These are phyloP conservation scores for Cordyceps farinosa DNA, from an alignment of 2,329 filamentous ascomycete genomes.

Conservation along the genomic window DNA sequence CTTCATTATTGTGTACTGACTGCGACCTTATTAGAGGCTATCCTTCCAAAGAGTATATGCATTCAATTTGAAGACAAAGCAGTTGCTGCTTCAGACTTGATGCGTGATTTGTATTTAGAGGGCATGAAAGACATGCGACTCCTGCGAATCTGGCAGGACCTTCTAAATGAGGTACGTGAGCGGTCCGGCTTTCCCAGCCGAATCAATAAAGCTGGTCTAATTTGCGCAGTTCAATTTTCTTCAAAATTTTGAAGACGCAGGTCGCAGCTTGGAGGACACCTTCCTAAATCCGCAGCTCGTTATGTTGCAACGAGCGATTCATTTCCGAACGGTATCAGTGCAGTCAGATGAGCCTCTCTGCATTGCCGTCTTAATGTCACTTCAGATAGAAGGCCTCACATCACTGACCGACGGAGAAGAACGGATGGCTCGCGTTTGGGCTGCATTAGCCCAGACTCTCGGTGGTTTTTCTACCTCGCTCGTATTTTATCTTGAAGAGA, in stretches of 20 bases:
- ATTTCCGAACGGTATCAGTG: conserved; percentile 29
- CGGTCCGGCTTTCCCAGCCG: not conserved
- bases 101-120: conserved; percentile 18
- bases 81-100: conserved; percentile 19
- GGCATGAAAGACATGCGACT: conserved; percentile 20
- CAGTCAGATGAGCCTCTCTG: conserved; percentile 30
- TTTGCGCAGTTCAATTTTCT: conserved; percentile 21
- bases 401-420: conserved; percentile 14
- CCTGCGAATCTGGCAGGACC: conserved; percentile 24
- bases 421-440: conserved; percentile 27
- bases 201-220: not conserved
- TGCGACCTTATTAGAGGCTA: conserved; percentile 27
- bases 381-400: conserved; percentile 24
- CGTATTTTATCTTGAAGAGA: conserved; percentile 26
- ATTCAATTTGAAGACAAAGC: conserved; percentile 33
- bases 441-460: conserved; percentile 19
- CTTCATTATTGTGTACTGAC: not conserved
- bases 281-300: conserved; percentile 15
- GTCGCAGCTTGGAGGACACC: not conserved
- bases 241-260: conserved; percentile 11
- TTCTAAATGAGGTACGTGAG: conserved; percentile 21
- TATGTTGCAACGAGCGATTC: conserved; percentile 25
- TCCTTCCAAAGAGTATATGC: conserved; percentile 29
- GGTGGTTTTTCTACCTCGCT: conserved; percentile 23
- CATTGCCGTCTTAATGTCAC: conserved; percentile 28